Base-by-base conservation (phyloP, 1,139 yeast species). In the Candida freyschussii region DNA sequence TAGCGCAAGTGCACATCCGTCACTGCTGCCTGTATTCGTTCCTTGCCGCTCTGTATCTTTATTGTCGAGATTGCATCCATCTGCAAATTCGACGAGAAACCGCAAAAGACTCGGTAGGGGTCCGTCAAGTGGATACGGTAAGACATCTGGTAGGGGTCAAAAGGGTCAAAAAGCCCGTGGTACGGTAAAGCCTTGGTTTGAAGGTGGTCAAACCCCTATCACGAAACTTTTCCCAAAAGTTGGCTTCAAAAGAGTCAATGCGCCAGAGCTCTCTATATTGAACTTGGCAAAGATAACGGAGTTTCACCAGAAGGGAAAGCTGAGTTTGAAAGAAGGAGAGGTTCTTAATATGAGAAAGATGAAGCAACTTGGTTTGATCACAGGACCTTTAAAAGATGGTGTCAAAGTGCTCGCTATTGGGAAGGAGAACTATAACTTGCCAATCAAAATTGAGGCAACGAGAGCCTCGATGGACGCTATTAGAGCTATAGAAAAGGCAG, bases 91-190 rank as follows among this genome's bases (percentile, higher is more conserved):
- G 3, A 61, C 62, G 21, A 56, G 57, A 30, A 59, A 60, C 33
- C 65, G 60, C 53, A 86, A 81, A 55, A 73, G 96, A 59, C 69
- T 91, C 20, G 98, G 99, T 59, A 78, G 99, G 65, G 98, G 98
- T 63, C 95, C 96, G 23, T 91, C 95, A 21, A 81, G 95, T 28
- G 95, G 95, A 12, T 66, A 68, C 47, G 94, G 99, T 65, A 87
- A 89, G 61, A 91, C 97, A 2, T 78, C 97, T 4, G 95, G 96
- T 31, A 75, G 98, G 58, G 99, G 99, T 67, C 96, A 86, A 56
- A 93, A 89, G 63, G 99, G 99, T 75, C 98, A 91, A 59, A 89
- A 89, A 63, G 96, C 97, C 11, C 76, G 97, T 62, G 85, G 91
- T 22, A 75, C 79, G 33, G 93, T 89, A 15, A 91, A 89, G 39